A percentile compares a stretch with the other conserved stretches of the same genome.
phyloP scores from a whole-genome alignment of 75 land plant genomes.

The Cryptomeria japonica region DNA sequence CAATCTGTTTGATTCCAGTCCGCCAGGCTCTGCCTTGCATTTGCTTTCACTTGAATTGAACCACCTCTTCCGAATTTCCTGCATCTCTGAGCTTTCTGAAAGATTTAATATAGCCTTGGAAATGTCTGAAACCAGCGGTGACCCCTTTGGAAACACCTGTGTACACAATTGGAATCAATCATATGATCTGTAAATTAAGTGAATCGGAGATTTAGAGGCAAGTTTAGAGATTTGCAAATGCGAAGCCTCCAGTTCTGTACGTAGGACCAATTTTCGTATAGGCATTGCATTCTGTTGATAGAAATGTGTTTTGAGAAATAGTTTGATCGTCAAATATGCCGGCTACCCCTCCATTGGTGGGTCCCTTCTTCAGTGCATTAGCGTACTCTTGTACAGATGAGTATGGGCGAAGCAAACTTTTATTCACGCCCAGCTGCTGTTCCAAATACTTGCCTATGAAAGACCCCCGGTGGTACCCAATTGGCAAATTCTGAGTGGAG shows the following conservation, averaged over 20 bases:
- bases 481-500: neutral
- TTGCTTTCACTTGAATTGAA: constrained; percentile 13
- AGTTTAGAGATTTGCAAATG: constrained; percentile 14
- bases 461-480: constrained; percentile 46
- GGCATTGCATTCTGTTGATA: constrained; percentile 10
- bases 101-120: constrained; percentile 47
- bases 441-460: constrained; percentile 34
- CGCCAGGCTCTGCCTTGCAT: neutral
- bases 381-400: constrained; percentile 24
- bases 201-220: neutral
- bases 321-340: constrained; percentile 30
- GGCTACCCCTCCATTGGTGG: constrained; percentile 27
- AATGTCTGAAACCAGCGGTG: constrained; percentile 49
- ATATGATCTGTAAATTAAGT: neutral
- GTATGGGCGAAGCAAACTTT: constrained; percentile 16
- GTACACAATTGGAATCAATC: too few species aligned
- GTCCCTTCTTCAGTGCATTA: constrained; percentile 28
- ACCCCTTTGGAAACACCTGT: constrained; percentile 72
- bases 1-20: constrained; percentile 4
- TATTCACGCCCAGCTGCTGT: constrained; percentile 19
- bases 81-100: constrained; percentile 45
- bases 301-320: constrained; percentile 25
- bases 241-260: constrained; percentile 18
- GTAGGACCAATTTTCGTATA: constrained; percentile 13
- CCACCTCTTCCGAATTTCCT: constrained; percentile 39